phyloP scores from a whole-genome alignment of 768 basidiomycete species.

The Phanerochaete carnosa region DNA sequence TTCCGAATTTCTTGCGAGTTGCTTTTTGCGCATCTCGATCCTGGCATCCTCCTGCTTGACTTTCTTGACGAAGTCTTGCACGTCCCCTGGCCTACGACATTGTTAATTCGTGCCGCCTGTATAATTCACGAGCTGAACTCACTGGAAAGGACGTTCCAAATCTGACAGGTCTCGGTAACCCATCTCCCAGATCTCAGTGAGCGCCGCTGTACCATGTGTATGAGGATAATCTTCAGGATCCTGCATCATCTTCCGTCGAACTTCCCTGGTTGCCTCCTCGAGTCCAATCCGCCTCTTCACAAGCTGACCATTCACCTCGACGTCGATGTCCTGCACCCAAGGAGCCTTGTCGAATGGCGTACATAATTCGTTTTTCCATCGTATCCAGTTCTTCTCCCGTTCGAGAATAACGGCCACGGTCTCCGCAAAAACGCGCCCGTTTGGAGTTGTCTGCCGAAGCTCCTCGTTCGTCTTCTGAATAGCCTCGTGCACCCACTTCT shows the following conservation, averaged over 20 bases:
- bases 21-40: slow-evolving; percentile 50
- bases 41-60: slow-evolving; percentile 62
- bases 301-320: slow-evolving; percentile 16
- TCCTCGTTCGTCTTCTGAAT: slow-evolving; percentile 51
- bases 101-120: background rate
- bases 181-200: slow-evolving; percentile 84
- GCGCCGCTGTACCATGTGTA: slow-evolving; percentile 60
- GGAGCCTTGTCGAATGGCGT: slow-evolving; percentile 75
- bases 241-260: slow-evolving; percentile 52
- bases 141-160: slow-evolving; percentile 67
- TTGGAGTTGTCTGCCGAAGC: slow-evolving; percentile 75
- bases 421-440: slow-evolving; percentile 73
- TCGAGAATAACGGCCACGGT: slow-evolving; percentile 70
- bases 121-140: slow-evolving; percentile 22
- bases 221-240: slow-evolving; percentile 62
- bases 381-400: slow-evolving; percentile 86
- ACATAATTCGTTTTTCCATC: slow-evolving; percentile 86
- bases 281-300: slow-evolving; percentile 46
- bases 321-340: slow-evolving; percentile 49
- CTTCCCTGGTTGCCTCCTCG: slow-evolving; percentile 55
- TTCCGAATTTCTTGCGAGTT: slow-evolving; percentile 35
- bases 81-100: slow-evolving; percentile 57
- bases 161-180: slow-evolving; percentile 66
- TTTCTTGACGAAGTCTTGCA: slow-evolving; percentile 72
- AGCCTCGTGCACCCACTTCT: slow-evolving; percentile 76